Base-by-base conservation (phyloP, 371 early-diverging fungal genomes). In the Scutellospora calospora region DNA sequence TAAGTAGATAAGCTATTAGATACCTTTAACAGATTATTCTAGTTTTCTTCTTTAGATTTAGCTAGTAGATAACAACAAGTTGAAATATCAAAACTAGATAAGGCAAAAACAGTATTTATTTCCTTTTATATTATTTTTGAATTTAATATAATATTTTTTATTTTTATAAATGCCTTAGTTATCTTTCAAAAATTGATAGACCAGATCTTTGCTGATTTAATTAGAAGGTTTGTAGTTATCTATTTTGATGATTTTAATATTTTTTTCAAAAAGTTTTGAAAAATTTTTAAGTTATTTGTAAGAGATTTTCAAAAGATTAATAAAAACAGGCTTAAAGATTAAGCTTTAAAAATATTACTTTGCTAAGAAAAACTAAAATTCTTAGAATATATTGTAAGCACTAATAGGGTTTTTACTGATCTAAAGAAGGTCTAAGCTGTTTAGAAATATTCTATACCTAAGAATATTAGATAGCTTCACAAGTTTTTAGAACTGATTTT, bases 121-220 rank as follows among this genome's bases (percentile, higher is more conserved):
- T 38, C 6, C 2, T 6, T 38, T 6, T 38, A 38, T 38, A 38
- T 4, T 2, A 38, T 6, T 38, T 38, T 38, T 2, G 38, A 6
- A n/a, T n/a, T n/a, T n/a, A n/a, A n/a, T n/a, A n/a, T n/a, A 74
- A 16, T 84, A 38, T 38, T 38, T 1, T 89, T 93, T 68, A 89
- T 89, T 12, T 73, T 89, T 6, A 84, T 83, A 11, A 87, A 88
- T 80, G 41, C 41, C 2, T 52, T 52, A 1, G 72, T 52, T 0
- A 86, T 83, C 0, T 83, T 87, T 51, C 86, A 85, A 66, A 79
- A 83, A 25, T 18, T 84, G 4, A 84, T 87, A 84, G 84, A 89
- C 72, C 16, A 62, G 35, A 80, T 87, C 9, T 83, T 88, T n/a
- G 81, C 72, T 8, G 85, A 81, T 29, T 33, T 29, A 12, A 16